Base-by-base conservation (phyloP, 2,329 filamentous ascomycete species). In the Davidsoniella neocaledoniae region DNA sequence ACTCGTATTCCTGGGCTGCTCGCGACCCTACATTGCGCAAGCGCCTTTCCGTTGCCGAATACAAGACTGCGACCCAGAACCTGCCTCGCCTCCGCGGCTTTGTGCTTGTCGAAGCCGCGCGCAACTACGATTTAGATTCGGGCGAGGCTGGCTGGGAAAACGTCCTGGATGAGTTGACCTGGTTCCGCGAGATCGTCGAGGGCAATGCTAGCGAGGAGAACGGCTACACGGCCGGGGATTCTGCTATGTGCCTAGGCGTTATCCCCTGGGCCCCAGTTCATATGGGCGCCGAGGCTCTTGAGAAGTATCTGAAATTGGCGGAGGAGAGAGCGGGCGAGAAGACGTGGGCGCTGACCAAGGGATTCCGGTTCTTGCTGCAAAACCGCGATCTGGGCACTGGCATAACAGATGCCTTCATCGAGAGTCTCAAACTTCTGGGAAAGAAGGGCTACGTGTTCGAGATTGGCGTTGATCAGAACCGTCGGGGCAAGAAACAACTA, bases 231-330 rank as follows among this genome's bases (percentile, higher is more conserved):
- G 63, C 66, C 39, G 52, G 44, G 37, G 59, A 60, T 1, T 72
- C 79, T 48, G 60, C 66, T 21, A 65, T 80, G 17, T 78, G 85
- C 57, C 67, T 80, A 2, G 88, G 74, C 0, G 76, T 87, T 55
- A 73, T 95, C 3, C 79, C 86, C 1, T 95, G 86, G 85, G 87
- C 86, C n/a, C 88, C 88, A 0, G 61, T 95, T 45, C 75, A 83
- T 8, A 76, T 77, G 40, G 78, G 83, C 0, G 60, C 72, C 0
- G 67, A 63, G 5, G 71, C 69, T 0, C 64, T 95, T 60, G 66
- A 74, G 54, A 63, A 65, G 54, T 95, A 93, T 62, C 67, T 94
- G 5, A 63, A 63, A 0, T 59, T 70, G 14, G 83, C 78, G 2
- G 67, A 77, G 60, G 66, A 76, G 54, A 68, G 67, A 49, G 79